Conservation (phyloP, 176 grass and related monocot genomes). For the Oryza australiensis region DNA sequence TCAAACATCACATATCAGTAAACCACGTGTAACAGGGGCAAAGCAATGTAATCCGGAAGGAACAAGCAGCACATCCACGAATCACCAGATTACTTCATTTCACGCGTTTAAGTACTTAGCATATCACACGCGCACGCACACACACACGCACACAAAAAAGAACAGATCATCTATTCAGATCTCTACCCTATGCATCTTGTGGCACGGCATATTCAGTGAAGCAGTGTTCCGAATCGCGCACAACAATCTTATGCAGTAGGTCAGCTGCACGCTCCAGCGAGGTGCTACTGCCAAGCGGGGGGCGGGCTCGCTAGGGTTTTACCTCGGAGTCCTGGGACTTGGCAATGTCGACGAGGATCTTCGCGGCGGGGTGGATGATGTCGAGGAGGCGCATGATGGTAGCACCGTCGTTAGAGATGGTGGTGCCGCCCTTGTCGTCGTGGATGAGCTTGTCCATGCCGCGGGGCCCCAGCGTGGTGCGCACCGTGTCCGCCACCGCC, state of each 20-base stretch:
- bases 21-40: neutral
- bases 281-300: neutral
- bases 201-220: neutral
- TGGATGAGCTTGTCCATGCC: slow-evolving; percentile 99
- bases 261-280: neutral
- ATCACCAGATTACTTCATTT: neutral
- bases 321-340: slow-evolving; percentile 90
- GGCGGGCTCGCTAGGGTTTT: neutral
- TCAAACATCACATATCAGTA: neutral
- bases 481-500: slow-evolving; percentile 75
- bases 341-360: slow-evolving; percentile 69
- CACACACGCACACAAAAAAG: neutral
- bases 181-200: neutral
- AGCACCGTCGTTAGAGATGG: slow-evolving; percentile 95
- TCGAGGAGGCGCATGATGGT: slow-evolving; percentile 82
- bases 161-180: neutral
- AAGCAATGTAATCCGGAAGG: neutral
- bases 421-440: slow-evolving; percentile 88
- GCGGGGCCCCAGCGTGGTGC: slow-evolving; percentile 80
- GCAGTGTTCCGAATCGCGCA: neutral
- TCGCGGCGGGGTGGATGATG: slow-evolving; percentile 60
- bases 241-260: neutral
- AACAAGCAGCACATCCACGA: neutral
- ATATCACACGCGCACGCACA: neutral
- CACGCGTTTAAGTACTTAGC: no score